phyloP scores from a whole-genome alignment of 352 stramenopile species.

The Globisporangium emineosum region DNA sequence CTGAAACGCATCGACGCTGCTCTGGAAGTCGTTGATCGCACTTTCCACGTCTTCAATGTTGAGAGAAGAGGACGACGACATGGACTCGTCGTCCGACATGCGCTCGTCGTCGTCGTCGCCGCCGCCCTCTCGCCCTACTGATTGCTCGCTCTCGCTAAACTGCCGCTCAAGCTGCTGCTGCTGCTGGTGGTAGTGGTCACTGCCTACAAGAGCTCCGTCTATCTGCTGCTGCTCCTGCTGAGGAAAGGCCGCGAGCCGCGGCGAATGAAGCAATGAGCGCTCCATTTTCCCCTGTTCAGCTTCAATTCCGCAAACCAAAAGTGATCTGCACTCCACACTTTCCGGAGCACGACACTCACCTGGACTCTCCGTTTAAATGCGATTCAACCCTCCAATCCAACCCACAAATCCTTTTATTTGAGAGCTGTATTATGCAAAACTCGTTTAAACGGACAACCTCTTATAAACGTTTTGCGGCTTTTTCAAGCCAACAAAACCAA shows the following conservation, averaged over 20 bases:
- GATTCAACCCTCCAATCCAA: background rate
- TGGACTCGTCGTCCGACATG: conserved; percentile 66
- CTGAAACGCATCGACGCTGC: background rate
- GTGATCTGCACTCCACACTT: background rate
- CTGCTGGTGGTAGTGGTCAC: background rate
- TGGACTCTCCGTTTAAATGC: background rate
- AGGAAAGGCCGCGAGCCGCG: background rate
- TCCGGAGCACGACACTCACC: background rate
- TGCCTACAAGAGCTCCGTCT: background rate
- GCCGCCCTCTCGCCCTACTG: conserved; percentile 3
- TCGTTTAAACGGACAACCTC: background rate
- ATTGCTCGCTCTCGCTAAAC: conserved; percentile 12
- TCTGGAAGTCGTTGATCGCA: conserved; percentile 7
- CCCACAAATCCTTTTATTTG: background rate
- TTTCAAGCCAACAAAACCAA: background rate
- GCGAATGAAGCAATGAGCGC: background rate
- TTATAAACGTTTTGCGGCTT: too few relatives aligned
- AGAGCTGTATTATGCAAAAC: too few relatives aligned
- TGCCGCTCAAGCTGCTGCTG: background rate
- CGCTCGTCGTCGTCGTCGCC: conserved; percentile 36
- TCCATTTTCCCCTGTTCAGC: background rate
- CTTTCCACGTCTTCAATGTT: conserved; percentile 28
- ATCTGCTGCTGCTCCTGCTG: background rate
- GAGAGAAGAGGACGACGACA: conserved; percentile 46
- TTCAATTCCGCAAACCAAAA: background rate